Evolutionary conservation across 2,329 filamentous ascomycete genomes (phyloP), one percentile per base, ranked within the genome.

Genomic region (Trichoderma gracile): DNA sequence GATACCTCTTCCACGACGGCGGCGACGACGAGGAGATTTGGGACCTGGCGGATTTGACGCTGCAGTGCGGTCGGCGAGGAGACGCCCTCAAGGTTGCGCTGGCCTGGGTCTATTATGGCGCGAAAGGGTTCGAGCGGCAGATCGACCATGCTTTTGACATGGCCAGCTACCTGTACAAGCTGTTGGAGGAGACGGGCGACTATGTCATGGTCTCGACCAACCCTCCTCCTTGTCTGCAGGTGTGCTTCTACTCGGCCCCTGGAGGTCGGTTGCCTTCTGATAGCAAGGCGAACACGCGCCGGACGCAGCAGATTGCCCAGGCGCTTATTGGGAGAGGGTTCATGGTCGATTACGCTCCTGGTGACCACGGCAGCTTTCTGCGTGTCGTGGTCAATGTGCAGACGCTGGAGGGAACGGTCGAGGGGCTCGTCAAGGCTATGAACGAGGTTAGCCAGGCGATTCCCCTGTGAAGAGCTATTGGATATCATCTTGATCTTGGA

Each of bases 31-130:
- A 68, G 3, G 89, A 94, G 65, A 81, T 92, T 14, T 96, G 91
- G 86, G 95, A 98, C 74, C 81, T 98, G 27, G 95, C 93, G 1
- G 94, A 98, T 72, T 79, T 98, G 64, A 97, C 94, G 1, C 86
- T 97, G 42, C 95, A 98, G 78, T 98, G 95, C 76, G 95, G 95
- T 4, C 88, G 95, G 0, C 84, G 91, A 38, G 93, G 89, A 15
- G 95, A 98, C 77, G 86, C 84, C 40, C 81, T 98, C 56, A 99
- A 98, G 78, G 81, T 98, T 49, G 94, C 92, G 25, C 82, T 98
- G 5, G 84, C 88, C 3, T 97, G 95, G 91, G 86, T 92, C 59
- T 97, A 96, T 80, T 92, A 97, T 76, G 95, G 95, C 27, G 83
- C 85, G 0, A 74, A 80, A 3, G 92, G 94, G 1, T 95, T 96